Conservation (phyloP, 441 rosid species). For the Kokia cookei region DNA sequence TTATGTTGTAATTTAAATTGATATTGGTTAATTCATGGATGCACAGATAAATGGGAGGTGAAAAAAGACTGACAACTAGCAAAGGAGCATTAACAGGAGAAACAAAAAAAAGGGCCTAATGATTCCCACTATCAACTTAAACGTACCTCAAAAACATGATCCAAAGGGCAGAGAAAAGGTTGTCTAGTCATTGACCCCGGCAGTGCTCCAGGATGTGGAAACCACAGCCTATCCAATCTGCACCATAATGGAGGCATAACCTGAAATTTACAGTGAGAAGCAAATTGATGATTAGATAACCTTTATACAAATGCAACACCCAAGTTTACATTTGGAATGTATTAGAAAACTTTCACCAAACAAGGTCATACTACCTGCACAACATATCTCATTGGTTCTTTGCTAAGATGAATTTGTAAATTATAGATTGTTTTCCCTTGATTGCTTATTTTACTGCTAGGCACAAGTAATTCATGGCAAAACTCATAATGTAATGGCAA, state of each 20-base stretch:
- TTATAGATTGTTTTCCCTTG: neutral
- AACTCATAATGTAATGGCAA: neutral
- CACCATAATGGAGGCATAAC: slow-evolving; percentile 99
- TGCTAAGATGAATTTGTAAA: neutral
- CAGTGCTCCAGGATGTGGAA: slow-evolving; percentile 87
- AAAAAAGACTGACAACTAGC: neutral
- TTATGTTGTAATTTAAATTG: neutral
- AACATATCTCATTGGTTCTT: neutral
- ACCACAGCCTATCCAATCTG: slow-evolving; percentile 98
- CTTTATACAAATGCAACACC: neutral
- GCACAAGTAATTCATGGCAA: neutral
- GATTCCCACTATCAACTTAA: slow-evolving; percentile 6
- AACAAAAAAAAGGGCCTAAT: neutral
- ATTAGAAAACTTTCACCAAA: neutral
- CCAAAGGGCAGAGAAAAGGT: slow-evolving; percentile 97
- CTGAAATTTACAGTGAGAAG: slow-evolving; percentile 34
- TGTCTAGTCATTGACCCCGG: slow-evolving; percentile 83
- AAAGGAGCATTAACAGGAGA: neutral
- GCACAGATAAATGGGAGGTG: neutral
- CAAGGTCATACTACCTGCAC: neutral
- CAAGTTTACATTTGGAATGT: neutral
- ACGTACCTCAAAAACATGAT: slow-evolving; percentile 92
- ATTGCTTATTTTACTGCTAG: neutral
- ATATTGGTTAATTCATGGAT: neutral
- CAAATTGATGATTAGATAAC: slow-evolving; percentile 2